These are phyloP conservation scores for Simplicillium aogashimaense DNA, from an alignment of 2,329 filamentous ascomycete species.

Conservation along the genomic window DNA sequence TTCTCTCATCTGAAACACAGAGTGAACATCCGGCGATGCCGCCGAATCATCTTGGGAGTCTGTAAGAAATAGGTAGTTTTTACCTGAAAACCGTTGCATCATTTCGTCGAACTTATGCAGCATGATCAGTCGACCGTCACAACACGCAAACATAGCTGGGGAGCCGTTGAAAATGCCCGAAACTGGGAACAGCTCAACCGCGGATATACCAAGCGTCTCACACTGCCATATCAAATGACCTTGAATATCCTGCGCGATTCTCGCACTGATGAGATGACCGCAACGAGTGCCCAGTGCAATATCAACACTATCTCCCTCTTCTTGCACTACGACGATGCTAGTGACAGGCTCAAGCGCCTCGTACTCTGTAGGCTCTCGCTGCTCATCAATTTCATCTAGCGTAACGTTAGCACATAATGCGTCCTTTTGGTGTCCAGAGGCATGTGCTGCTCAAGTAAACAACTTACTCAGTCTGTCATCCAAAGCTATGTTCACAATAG, in stretches of 20 bases:
- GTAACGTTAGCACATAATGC: not conserved
- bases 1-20: conserved; percentile 30
- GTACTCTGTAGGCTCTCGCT: not conserved
- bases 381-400: not conserved
- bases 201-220: conserved; percentile 25
- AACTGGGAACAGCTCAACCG: conserved; percentile 22
- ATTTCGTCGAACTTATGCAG: conserved; percentile 25
- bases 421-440: not conserved
- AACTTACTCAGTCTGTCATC: no score
- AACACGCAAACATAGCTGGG: conserved; percentile 32
- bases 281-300: conserved; percentile 39
- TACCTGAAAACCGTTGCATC: conserved; percentile 24
- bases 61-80: conserved; percentile 39
- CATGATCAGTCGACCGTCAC: conserved; percentile 35
- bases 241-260: conserved; percentile 10
- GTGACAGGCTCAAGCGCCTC: conserved; percentile 31
- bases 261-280: conserved; percentile 37
- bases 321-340: conserved; percentile 27
- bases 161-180: conserved; percentile 13
- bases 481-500: no score
- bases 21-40: conserved; percentile 36
- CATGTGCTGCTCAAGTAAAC: no score
- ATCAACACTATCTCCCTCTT: conserved; percentile 15
- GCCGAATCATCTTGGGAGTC: conserved; percentile 36
- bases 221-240: conserved; percentile 15